Conservation (phyloP, 2,329 filamentous ascomycete species). For the Aspergillus hortae region DNA sequence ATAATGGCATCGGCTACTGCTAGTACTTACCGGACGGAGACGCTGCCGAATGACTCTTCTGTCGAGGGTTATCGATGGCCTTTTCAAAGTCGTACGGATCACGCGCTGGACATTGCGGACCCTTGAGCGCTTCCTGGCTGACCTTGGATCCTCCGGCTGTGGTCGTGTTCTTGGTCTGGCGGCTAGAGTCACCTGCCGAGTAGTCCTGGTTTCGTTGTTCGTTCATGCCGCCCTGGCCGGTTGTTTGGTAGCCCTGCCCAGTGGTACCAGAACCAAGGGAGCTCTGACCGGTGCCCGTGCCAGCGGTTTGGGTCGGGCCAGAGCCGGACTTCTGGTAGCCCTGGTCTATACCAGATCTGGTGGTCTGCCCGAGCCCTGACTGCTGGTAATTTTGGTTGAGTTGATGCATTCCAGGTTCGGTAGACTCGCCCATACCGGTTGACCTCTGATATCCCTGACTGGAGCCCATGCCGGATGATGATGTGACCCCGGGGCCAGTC, state of each 20-base stretch:
- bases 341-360: background rate
- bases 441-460: background rate
- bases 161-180: background rate
- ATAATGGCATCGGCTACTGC: background rate
- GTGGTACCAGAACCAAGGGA: background rate
- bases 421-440: background rate
- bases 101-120: constrained; percentile 23
- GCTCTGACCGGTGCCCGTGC: background rate
- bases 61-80: constrained; percentile 13
- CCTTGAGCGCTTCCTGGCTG: constrained; percentile 29
- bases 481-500: too few relatives aligned
- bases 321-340: background rate
- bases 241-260: background rate
- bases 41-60: background rate
- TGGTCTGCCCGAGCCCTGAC: background rate
- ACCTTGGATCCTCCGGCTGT: constrained; percentile 7
- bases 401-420: background rate
- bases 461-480: too few relatives aligned
- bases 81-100: constrained; percentile 29
- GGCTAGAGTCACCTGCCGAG: background rate
- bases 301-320: background rate
- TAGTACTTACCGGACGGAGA: background rate
- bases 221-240: background rate
- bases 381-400: background rate
- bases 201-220: background rate